Evolutionary conservation across 2,329 filamentous ascomycete genomes (phyloP).

Genomic region (Falciphora oryzae): DNA sequence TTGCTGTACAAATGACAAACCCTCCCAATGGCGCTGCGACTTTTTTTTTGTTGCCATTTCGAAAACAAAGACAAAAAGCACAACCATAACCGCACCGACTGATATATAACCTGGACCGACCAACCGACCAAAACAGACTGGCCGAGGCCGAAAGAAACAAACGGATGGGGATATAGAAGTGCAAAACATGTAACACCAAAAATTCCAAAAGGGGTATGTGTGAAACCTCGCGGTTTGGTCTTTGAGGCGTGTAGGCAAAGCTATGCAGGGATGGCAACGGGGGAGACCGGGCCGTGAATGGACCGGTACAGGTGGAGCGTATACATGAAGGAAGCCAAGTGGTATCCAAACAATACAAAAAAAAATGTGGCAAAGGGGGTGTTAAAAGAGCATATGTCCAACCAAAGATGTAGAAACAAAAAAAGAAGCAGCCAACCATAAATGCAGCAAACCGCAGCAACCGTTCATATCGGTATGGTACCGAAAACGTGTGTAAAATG

Average conservation of each 20-base stretch:
- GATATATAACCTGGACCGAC: no score
- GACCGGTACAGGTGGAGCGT: not conserved
- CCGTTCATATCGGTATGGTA: not conserved
- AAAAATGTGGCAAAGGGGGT: slow-evolving; percentile 4
- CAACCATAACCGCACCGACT: no score
- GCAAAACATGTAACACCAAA: not conserved
- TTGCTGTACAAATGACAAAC: not conserved
- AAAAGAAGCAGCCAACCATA: not conserved
- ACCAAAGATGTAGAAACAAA: not conserved
- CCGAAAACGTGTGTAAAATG: not conserved
- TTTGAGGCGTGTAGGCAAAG: not conserved
- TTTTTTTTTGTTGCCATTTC: not conserved
- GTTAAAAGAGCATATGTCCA: not conserved
- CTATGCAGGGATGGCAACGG: not conserved
- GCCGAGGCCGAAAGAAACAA: not conserved
- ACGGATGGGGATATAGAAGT: not conserved
- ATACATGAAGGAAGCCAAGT: slow-evolving; percentile 6
- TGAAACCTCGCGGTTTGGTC: not conserved
- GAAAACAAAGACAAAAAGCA: no score
- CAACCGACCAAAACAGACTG: not conserved
- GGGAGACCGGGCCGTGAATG: not conserved
- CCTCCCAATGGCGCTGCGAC: not conserved
- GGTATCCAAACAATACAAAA: slow-evolving; percentile 10
- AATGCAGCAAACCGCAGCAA: not conserved
- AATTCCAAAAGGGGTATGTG: not conserved